Conservation (phyloP, 2,329 filamentous ascomycete species). For the Chaetomiaceae sp. region DNA sequence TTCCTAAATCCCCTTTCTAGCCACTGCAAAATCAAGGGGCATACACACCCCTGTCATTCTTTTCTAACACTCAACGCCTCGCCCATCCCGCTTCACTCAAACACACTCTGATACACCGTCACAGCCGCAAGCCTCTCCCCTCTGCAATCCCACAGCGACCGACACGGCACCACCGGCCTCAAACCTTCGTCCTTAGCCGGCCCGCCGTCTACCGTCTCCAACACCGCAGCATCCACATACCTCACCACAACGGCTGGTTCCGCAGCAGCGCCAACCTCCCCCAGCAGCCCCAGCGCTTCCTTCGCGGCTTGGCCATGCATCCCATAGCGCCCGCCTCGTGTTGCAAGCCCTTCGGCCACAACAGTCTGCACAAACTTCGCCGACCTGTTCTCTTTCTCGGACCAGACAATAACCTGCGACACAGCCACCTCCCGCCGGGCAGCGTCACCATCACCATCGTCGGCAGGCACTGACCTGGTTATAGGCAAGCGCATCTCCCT, state of each 20-base stretch:
- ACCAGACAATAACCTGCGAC: constrained; percentile 14
- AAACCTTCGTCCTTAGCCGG: not conserved
- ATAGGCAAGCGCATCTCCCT: not conserved
- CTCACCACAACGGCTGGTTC: constrained; percentile 12
- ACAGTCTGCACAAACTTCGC: constrained; percentile 22
- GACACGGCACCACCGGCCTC: constrained; percentile 37
- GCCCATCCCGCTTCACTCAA: too few species aligned
- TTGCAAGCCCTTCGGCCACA: constrained; percentile 9
- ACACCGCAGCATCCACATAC: constrained; percentile 21
- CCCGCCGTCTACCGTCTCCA: not conserved
- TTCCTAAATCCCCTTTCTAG: too few species aligned
- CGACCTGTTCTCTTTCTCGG: not conserved
- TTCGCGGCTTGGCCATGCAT: constrained; percentile 1
- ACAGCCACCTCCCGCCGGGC: constrained; percentile 5
- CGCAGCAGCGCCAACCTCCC: not conserved
- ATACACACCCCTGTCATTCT: too few species aligned
- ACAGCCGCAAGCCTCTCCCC: constrained; percentile 36
- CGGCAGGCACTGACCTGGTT: too few species aligned
- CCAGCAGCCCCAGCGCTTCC: constrained; percentile 7
- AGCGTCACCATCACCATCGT: not conserved
- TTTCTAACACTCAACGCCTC: too few species aligned
- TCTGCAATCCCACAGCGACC: constrained; percentile 38
- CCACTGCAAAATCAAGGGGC: too few species aligned
- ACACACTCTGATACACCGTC: constrained; percentile 28
- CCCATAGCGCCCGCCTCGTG: not conserved